Percentiles rank a stretch among this genome's conserved stretches.
phyloP scores from a whole-genome alignment of 2,329 filamentous ascomycete species.

The Aureobasidium leucospermi region DNA sequence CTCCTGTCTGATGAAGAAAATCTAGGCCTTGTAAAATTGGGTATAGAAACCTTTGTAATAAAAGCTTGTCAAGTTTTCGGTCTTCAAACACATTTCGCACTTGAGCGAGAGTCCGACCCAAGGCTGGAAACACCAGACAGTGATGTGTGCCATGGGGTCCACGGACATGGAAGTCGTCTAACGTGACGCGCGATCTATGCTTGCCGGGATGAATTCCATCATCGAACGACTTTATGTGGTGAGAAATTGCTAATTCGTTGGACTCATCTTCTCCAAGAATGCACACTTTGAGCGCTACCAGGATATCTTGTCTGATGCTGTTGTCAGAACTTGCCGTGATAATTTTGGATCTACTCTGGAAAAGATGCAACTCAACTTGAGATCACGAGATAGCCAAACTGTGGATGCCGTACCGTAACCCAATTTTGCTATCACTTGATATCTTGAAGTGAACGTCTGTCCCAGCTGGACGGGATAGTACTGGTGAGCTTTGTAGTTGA shows the following conservation, averaged over 20 bases:
- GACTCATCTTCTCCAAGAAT: constrained; percentile 3
- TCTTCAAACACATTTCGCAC: constrained; percentile 16
- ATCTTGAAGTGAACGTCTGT: constrained; percentile 27
- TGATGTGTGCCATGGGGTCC: constrained; percentile 20
- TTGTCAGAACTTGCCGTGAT: neutral
- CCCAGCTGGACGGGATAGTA: constrained; percentile 35
- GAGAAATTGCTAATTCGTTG: constrained; percentile 18
- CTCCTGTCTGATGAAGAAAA: constrained; percentile 21
- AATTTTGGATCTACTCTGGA: neutral
- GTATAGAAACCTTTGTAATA: constrained; percentile 21
- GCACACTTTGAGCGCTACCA: constrained; percentile 17
- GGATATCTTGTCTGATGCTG: neutral
- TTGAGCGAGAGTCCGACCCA: constrained; percentile 20
- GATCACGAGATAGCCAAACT: constrained; percentile 37
- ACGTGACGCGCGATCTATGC: constrained; percentile 13
- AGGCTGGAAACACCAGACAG: constrained; percentile 20
- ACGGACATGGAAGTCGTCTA: constrained; percentile 16
- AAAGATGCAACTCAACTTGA: constrained; percentile 14
- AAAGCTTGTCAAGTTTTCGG: constrained; percentile 3
- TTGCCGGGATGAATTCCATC: constrained; percentile 16
- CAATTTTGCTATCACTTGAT: constrained; percentile 36
- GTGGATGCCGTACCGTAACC: constrained; percentile 37
- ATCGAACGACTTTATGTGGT: constrained; percentile 17
- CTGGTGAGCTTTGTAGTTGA: constrained; percentile 22
- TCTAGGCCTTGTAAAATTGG: constrained; percentile 19